Percentiles rank a stretch among this genome's conserved stretches.
Evolutionary conservation across 2,329 filamentous ascomycete genomes (phyloP).

Genomic region (Colletotrichum euphorbiae): DNA sequence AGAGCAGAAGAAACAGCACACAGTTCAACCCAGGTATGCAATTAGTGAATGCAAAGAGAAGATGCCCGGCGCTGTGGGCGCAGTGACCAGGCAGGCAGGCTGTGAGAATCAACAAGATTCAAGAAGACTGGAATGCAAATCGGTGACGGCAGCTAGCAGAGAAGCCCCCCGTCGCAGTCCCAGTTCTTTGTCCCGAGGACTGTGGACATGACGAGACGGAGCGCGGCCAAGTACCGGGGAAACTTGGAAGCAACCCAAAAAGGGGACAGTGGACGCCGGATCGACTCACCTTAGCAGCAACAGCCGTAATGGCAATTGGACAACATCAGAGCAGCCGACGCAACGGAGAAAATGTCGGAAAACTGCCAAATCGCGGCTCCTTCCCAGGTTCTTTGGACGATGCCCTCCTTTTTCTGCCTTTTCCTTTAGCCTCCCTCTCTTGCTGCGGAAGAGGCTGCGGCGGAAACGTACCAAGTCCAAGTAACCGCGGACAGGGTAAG

Average conservation of each 20-base stretch:
- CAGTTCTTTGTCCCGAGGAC: conserved; percentile 34
- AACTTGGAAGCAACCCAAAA: conserved; percentile 33
- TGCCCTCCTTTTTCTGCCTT: background rate
- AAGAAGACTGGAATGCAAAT: background rate
- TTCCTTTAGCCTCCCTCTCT: background rate
- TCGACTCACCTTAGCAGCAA: conserved; percentile 4
- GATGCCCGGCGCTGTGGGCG: background rate
- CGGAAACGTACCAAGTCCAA: background rate
- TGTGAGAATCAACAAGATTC: background rate
- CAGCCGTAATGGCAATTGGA: background rate
- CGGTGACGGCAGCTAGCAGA: conserved; percentile 23
- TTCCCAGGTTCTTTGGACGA: background rate
- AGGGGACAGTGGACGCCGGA: conserved; percentile 10
- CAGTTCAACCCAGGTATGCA: background rate
- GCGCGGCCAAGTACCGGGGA: conserved; percentile 26
- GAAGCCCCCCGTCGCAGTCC: background rate
- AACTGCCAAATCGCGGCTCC: background rate
- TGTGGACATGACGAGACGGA: conserved; percentile 37
- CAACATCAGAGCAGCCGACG: background rate
- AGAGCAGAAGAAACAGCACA: background rate
- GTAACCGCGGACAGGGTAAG: background rate
- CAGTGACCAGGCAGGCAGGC: background rate
- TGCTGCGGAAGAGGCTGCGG: background rate
- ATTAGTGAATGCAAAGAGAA: background rate
- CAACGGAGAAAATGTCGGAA: background rate